Evolutionary conservation across 495 filamentous ascomycete genomes (phyloP), one percentile per base, ranked within the genome.

Genomic region (Neurospora hispaniola): DNA sequence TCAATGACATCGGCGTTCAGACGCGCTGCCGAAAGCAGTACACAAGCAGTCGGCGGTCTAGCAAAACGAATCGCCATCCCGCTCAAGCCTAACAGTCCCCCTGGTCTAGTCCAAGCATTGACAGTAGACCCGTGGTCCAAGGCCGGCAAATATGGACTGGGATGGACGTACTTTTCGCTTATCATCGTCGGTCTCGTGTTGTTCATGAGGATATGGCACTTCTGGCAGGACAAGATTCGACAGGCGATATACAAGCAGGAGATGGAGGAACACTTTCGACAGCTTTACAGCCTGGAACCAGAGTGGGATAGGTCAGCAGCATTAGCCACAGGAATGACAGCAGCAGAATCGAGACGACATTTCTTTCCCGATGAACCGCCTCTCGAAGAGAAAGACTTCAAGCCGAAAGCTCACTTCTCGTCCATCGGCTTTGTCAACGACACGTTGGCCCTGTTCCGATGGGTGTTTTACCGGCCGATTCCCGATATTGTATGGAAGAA

Each of bases 121-220:
- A 90, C 89, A 18, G 82, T 90, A 79, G 94, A 97, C 82, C 91
- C 93, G 68, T 97, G 91, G 91, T 84, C 78, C 12, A 79, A 92
- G 78, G 89, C 92, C n/a, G 92, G 91, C 14, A 95, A 96, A 83
- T 97, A 97, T 81, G 92, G 85, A n/a, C 81, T 93, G 71, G 93
- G 91, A 42, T 96, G 92, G 89, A 91, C 93, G 4, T 97, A 94
- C 79, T 96, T 97, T 76, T 88, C 90, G 62, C 78, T 96, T 38
- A 88, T 92, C 70, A 77, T 97, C 62, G 82, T 94, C 72, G 84
- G 88, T 48, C 72, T 89, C 71, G 86, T 93, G 11, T 80, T 88
- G 4, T 77, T 89, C 14, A 82, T 94, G 77, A 88, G 93, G 74
- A 88, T 90, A 79, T 97, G 92, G 83, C 90, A 96, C 79, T 90